Evolutionary conservation across 129 eudicot species (phyloP).

Genomic region (Solidago caesia): DNA sequence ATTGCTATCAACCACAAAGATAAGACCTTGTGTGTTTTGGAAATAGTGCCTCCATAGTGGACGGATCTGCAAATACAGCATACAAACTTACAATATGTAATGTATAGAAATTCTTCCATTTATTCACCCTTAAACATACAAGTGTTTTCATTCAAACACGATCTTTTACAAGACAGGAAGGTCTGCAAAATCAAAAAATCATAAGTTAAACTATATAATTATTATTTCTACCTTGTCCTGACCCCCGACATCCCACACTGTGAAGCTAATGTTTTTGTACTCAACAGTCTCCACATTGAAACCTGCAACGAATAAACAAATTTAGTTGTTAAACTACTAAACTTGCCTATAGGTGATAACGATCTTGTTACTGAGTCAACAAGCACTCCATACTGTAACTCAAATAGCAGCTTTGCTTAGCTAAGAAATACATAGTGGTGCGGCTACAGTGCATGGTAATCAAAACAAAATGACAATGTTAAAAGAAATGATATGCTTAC

Average conservation of each 20-base stretch:
- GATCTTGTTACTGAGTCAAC: neutral
- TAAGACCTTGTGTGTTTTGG: constrained; percentile 81
- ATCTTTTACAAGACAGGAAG: neutral
- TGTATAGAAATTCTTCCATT: neutral
- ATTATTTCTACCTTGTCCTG: constrained; percentile 87
- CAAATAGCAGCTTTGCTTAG: neutral
- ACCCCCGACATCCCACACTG: constrained; percentile 99
- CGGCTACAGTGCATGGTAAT: neutral
- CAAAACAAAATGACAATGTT: constrained; percentile 20
- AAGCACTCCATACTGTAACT: constrained; percentile 3
- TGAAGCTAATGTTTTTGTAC: constrained; percentile 98
- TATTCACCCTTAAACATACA: neutral
- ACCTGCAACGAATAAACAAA: constrained; percentile 44
- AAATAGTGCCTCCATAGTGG: constrained; percentile 89
- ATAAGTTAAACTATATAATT: neutral
- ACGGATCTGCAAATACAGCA: constrained; percentile 54
- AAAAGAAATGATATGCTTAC: constrained; percentile 36
- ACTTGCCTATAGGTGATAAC: neutral
- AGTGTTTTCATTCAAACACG: neutral
- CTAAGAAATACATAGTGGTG: neutral
- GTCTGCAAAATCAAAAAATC: neutral
- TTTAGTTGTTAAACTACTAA: constrained; percentile 7
- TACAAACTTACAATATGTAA: neutral
- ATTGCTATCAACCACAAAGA: constrained; percentile 87
- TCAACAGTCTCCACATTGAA: constrained; percentile 99